These are phyloP conservation scores for Paramecium octaurelia DNA, from an alignment of 73 alveolate species.

Conservation along the genomic window DNA sequence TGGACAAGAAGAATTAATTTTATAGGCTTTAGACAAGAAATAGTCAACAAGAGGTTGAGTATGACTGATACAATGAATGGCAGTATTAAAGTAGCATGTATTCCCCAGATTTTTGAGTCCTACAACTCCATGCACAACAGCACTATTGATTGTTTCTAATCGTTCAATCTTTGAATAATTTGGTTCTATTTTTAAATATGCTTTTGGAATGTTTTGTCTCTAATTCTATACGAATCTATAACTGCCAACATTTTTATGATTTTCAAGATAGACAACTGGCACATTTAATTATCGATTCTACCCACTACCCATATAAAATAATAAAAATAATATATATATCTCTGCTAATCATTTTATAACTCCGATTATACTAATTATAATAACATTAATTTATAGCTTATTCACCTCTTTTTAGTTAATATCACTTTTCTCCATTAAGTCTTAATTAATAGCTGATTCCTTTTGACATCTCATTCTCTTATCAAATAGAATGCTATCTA, in stretches of 20 bases:
- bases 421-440: not conserved
- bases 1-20: slow-evolving; percentile 62
- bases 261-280: not conserved
- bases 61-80: slow-evolving; percentile 80
- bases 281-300: not conserved
- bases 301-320: not conserved
- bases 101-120: slow-evolving; percentile 80
- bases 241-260: not conserved
- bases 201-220: not conserved
- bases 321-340: not conserved
- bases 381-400: not conserved
- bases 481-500: not conserved
- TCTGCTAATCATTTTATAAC: not conserved
- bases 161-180: not conserved
- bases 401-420: not conserved
- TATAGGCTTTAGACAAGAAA: slow-evolving; percentile 67
- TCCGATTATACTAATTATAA: not conserved
- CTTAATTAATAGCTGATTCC: not conserved
- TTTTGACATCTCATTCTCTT: not conserved
- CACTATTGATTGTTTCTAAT: slow-evolving; percentile 4
- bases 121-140: slow-evolving; percentile 62
- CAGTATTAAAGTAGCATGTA: slow-evolving; percentile 81
- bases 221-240: not conserved
- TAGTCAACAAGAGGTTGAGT: slow-evolving; percentile 71
- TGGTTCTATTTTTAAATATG: not conserved